Conservation (phyloP, 768 basidiomycete species). For the Pleurotus citrinopileatus region DNA sequence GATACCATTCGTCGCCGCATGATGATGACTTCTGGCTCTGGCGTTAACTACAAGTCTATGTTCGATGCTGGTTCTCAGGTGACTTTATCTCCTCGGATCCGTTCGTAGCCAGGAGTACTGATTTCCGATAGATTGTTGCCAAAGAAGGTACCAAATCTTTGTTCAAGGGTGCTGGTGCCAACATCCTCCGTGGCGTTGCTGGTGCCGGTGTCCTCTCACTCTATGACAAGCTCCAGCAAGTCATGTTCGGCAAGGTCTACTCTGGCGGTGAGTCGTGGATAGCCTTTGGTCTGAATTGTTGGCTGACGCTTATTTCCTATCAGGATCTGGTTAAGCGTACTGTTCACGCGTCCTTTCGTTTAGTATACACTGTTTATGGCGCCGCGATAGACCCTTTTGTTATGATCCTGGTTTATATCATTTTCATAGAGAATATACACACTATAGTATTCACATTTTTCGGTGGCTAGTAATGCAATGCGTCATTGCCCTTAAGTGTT, state of each 20-base stretch:
- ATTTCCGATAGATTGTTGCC: constrained; percentile 58
- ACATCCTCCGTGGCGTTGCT: constrained; percentile 98
- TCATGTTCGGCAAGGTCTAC: constrained; percentile 99
- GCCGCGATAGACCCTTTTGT: constrained; percentile 33
- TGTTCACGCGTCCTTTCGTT: constrained; percentile 1
- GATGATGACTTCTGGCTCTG: constrained; percentile 99
- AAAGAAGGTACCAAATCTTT: constrained; percentile 96
- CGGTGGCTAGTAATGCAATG: constrained; percentile 24
- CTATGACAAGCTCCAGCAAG: constrained; percentile 97
- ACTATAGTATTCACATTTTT: constrained; percentile 37
- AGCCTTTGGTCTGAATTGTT: constrained; percentile 1
- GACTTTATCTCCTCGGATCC: neutral
- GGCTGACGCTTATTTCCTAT: neutral
- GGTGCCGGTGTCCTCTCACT: constrained; percentile 99
- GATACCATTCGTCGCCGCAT: constrained; percentile 99
- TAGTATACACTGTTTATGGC: constrained; percentile 19
- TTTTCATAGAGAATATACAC: constrained; percentile 13
- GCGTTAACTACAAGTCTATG: constrained; percentile 98
- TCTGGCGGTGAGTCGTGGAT: constrained; percentile 70
- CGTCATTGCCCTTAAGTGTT: neutral
- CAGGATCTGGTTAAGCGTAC: constrained; percentile 45
- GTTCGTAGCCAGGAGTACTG: neutral
- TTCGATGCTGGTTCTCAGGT: constrained; percentile 89
- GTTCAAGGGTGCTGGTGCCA: constrained; percentile 98
- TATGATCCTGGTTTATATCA: constrained; percentile 20